Conservation (phyloP, 192 early-diverging fungal species). For the Podila clonocystis region DNA sequence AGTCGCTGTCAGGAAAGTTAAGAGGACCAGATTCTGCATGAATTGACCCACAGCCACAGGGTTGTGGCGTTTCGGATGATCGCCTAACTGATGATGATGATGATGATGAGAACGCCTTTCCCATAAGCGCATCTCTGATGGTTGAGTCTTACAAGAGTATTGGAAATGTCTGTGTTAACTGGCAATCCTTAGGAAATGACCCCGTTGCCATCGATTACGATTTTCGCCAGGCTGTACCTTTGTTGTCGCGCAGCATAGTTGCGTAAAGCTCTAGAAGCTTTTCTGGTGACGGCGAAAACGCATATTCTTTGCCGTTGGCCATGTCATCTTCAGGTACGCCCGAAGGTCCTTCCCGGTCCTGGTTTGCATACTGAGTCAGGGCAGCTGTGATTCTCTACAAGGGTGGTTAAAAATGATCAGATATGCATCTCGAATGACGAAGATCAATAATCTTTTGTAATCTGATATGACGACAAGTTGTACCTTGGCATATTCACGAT, state of each 20-base stretch:
- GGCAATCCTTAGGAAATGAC: no score
- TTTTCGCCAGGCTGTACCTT: conserved; percentile 19
- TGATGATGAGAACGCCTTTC: conserved; percentile 17
- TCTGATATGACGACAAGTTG: background rate
- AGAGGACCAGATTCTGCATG: conserved; percentile 7
- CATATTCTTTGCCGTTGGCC: conserved; percentile 1
- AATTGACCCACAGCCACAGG: conserved; percentile 20
- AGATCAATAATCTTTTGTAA: background rate
- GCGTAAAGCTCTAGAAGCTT: conserved; percentile 36
- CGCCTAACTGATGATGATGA: background rate
- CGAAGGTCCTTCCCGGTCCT: background rate
- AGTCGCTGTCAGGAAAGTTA: conserved; percentile 11
- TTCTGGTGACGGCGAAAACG: conserved; percentile 18
- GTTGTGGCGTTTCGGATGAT: background rate
- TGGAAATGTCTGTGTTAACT: no score
- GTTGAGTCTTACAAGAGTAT: background rate
- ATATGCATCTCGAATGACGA: background rate
- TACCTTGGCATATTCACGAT: conserved; percentile 46
- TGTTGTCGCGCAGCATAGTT: conserved; percentile 20
- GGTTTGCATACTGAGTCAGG: conserved; percentile 15
- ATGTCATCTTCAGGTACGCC: background rate
- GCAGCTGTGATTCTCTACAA: conserved; percentile 34
- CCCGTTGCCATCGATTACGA: no score
- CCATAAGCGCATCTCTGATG: conserved; percentile 4
- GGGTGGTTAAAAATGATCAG: background rate